These are phyloP conservation scores for Nowakowskiella sp. DNA, from an alignment of 192 early-diverging fungal genomes.

Conservation along the genomic window DNA sequence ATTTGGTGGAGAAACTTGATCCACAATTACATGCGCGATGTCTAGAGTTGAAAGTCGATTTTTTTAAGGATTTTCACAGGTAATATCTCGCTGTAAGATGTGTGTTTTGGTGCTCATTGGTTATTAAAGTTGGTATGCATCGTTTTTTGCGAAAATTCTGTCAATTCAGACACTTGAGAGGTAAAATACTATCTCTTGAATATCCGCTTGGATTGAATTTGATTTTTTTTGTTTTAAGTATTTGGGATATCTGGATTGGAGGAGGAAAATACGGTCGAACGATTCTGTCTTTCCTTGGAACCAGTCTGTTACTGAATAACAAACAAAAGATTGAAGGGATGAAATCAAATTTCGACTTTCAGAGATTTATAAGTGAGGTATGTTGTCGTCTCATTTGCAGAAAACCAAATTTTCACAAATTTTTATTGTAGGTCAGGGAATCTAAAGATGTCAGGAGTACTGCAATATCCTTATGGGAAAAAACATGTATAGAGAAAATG, in stretches of 20 bases:
- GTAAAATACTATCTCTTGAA: neutral
- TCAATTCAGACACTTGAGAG: neutral
- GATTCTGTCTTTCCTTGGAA: slow-evolving; percentile 31
- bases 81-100: too few species aligned
- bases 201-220: neutral
- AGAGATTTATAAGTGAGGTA: slow-evolving; percentile 22
- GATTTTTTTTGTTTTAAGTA: slow-evolving; percentile 3
- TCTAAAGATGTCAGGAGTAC: slow-evolving; percentile 24
- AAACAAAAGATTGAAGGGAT: slow-evolving; percentile 21
- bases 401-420: neutral
- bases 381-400: neutral
- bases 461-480: slow-evolving; percentile 40
- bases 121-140: neutral
- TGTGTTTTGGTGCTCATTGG: neutral
- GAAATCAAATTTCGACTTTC: slow-evolving; percentile 14
- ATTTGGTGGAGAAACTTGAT: neutral
- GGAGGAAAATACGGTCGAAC: slow-evolving; percentile 18
- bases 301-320: slow-evolving; percentile 26
- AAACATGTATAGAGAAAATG: slow-evolving; percentile 25
- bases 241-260: slow-evolving; percentile 41
- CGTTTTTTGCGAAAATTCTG: neutral
- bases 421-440: slow-evolving; percentile 5
- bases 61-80: too few species aligned
- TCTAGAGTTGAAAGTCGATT: neutral
- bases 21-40: neutral